These are phyloP conservation scores for Sporothrix brasiliensis DNA, from an alignment of 2,329 filamentous ascomycete species.

Conservation along the genomic window DNA sequence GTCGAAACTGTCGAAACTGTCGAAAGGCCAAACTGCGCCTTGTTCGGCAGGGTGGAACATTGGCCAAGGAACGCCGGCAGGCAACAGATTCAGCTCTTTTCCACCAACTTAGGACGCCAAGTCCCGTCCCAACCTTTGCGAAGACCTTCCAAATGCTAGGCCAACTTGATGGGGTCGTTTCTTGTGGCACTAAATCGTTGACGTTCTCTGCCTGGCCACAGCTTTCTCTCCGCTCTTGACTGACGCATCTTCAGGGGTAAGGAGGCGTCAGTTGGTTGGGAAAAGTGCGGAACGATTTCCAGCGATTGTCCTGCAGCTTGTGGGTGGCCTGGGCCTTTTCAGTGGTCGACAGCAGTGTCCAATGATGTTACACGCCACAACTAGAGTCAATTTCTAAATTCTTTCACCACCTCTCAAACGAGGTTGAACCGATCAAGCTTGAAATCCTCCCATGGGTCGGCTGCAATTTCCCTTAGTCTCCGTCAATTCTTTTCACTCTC, in stretches of 20 bases:
- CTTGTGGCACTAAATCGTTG: neutral
- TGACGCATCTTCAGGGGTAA: neutral
- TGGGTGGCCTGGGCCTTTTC: neutral
- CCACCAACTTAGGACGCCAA: too few relatives aligned
- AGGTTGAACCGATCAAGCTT: neutral
- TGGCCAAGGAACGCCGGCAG: slow-evolving; percentile 9
- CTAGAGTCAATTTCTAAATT: neutral
- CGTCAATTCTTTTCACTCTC: neutral
- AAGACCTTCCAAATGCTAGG: neutral
- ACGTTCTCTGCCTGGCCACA: neutral
- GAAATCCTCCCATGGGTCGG: neutral
- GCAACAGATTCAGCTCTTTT: neutral
- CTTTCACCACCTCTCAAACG: neutral
- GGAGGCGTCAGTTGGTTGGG: too few relatives aligned
- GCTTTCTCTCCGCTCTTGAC: neutral
- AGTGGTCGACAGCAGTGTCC: neutral
- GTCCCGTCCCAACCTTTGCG: too few relatives aligned
- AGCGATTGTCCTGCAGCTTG: too few relatives aligned
- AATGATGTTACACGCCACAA: slow-evolving; percentile 2
- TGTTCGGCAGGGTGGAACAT: neutral
- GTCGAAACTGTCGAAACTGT: too few relatives aligned
- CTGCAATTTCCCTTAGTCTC: neutral
- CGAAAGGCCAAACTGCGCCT: slow-evolving; percentile 4
- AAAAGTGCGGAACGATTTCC: too few relatives aligned
- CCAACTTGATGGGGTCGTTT: neutral